phyloP scores from a whole-genome alignment of 371 early-diverging fungal species.

The Umbelopsis sp. region DNA sequence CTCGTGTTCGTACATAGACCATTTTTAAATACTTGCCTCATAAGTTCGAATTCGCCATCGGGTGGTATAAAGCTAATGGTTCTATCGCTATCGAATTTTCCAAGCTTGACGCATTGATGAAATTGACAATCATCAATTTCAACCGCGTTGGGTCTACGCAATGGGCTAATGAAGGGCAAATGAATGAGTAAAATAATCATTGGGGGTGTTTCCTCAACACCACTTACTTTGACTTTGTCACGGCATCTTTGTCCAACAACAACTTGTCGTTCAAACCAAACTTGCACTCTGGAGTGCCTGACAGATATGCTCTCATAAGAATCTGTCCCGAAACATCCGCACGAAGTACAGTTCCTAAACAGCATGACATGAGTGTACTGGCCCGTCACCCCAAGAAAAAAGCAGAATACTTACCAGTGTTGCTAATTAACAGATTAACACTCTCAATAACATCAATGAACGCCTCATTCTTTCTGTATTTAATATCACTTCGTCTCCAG shows the following conservation, averaged over 20 bases:
- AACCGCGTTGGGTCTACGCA: constrained; percentile 64
- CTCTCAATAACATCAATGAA: constrained; percentile 98
- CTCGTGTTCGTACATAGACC: background rate
- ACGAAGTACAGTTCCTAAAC: constrained; percentile 71
- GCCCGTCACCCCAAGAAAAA: background rate
- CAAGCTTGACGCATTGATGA: constrained; percentile 90
- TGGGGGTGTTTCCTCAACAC: background rate
- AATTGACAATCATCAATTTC: constrained; percentile 92
- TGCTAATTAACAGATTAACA: constrained; percentile 89
- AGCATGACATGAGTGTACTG: background rate
- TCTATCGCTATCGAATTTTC: constrained; percentile 80
- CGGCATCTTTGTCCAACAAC: constrained; percentile 72
- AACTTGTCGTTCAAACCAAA: constrained; percentile 86
- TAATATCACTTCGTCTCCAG: constrained; percentile 88
- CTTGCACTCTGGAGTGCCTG: constrained; percentile 81
- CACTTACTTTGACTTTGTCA: constrained; percentile 20
- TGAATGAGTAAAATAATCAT: background rate
- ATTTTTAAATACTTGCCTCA: constrained; percentile 59
- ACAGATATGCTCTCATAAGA: constrained; percentile 75
- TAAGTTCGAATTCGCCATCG: constrained; percentile 95
- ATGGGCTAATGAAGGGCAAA: background rate
- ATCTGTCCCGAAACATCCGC: constrained; percentile 85
- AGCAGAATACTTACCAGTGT: constrained; percentile 51
- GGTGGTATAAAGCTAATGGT: constrained; percentile 97
- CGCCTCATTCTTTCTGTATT: constrained; percentile 94